Base-by-base conservation (phyloP, 2,329 filamentous ascomycete genomes). In the Ascomycota sp. region DNA sequence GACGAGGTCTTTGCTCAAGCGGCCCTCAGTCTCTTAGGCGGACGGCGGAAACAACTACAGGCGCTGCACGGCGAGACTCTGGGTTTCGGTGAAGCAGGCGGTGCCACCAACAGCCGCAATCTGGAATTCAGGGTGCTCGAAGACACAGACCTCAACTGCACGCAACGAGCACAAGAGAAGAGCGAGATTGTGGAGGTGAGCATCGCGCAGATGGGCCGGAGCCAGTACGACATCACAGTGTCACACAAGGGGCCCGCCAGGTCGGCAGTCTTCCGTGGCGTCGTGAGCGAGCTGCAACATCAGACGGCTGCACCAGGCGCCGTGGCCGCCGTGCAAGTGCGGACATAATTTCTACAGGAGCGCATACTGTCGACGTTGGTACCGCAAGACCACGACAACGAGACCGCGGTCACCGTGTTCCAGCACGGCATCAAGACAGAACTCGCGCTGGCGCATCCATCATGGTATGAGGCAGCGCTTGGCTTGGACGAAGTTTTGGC, bases 391-490 rank as follows among this genome's bases (percentile, higher is more conserved):
- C 49, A 51, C 21, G 65, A 53, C 12, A 55, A 75, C 39, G 65
- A 57, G 32, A 56, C 72, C 38, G 70, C 64, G 35, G 51, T 93
- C 21, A 77, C 77, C 1, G 63, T 92, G 8, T 98, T 95, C 60
- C 82, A 75, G 44, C 59, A 62, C 28, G 69, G 70, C 8, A 48
- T 56, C 38, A 69, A 71, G 54, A 69, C 65, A 5, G 63, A 73
- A 35, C 49, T 75, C 19, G 51, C 52, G 8, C 51, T 75, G n/a
- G 46, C 64, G 25, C 54, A 56, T 12, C 83, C 86, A 0, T 60
- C 61, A 27, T 98, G 85, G 83, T 76, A 78, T 33, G 79, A 83
- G 42, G 86, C 91, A 53, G 83, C 82, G 0, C 61, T 94, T 7
- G 85, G 86, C 0, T 57, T 79, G 36, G 85, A 81, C 48, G 81